These are phyloP conservation scores for Phalaenopsis hybrid DNA, from an alignment of 116 monocot species.

Conservation along the genomic window DNA sequence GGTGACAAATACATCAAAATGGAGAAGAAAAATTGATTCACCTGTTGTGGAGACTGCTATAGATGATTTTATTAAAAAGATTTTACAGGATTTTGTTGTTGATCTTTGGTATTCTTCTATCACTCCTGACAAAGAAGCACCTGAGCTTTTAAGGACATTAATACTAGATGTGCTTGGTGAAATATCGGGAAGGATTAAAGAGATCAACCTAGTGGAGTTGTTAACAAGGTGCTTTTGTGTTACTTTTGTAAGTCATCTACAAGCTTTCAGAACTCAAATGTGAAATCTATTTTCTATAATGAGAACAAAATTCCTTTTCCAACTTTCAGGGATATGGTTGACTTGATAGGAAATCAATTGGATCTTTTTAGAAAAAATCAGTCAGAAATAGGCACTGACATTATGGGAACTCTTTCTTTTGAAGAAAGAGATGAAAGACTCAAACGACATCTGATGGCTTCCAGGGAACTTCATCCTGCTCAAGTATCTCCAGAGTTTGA, in stretches of 20 bases:
- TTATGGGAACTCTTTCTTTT: conserved; percentile 78
- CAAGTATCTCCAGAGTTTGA: conserved; percentile 76
- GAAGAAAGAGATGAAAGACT: conserved; percentile 90
- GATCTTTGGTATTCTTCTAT: conserved; percentile 94
- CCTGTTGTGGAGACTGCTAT: conserved; percentile 69
- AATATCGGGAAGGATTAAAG: conserved; percentile 71
- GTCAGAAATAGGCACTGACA: conserved; percentile 66
- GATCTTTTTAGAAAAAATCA: conserved; percentile 80
- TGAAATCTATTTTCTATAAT: conserved; percentile 12
- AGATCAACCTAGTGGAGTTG: conserved; percentile 87
- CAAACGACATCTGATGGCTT: conserved; percentile 59
- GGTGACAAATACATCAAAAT: conserved; percentile 33
- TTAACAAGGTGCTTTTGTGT: conserved; percentile 74
- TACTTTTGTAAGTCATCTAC: conserved; percentile 45
- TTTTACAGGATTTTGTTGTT: conserved; percentile 82
- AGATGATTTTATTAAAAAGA: conserved; percentile 61
- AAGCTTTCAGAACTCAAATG: conserved; percentile 1
- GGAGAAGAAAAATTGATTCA: conserved; percentile 76
- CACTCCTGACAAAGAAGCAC: conserved; percentile 90
- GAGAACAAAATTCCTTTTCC: conserved; percentile 17
- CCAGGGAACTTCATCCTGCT: conserved; percentile 88
- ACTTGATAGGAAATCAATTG: conserved; percentile 75
- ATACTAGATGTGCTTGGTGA: conserved; percentile 90
- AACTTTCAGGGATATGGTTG: conserved; percentile 75
- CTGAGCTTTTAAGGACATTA: conserved; percentile 56